phyloP scores from a whole-genome alignment of 768 basidiomycete genomes.

The Hygrophoropsis aurantiaca region DNA sequence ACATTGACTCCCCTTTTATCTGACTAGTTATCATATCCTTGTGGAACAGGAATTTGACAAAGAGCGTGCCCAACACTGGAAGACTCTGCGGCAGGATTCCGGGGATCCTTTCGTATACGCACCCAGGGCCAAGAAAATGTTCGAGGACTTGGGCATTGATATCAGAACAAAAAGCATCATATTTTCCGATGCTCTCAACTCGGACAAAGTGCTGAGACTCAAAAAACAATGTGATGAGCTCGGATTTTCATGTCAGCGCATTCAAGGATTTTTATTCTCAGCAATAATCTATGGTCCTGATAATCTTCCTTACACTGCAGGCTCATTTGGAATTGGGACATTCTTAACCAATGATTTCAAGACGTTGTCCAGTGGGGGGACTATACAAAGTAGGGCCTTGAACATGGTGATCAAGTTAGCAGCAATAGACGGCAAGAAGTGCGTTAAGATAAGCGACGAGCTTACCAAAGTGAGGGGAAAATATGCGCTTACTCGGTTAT shows the following conservation, averaged over 20 bases:
- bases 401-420: constrained; percentile 96
- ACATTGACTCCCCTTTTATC: neutral
- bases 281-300: constrained; percentile 5
- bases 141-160: constrained; percentile 69
- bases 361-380: constrained; percentile 39
- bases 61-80: constrained; percentile 72
- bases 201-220: constrained; percentile 69
- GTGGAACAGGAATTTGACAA: constrained; percentile 52
- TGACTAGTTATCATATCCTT: too few relatives aligned
- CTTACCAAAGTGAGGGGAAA: constrained; percentile 60
- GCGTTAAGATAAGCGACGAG: constrained; percentile 95
- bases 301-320: constrained; percentile 48
- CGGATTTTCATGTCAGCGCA: constrained; percentile 59
- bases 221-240: constrained; percentile 71
- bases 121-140: constrained; percentile 68
- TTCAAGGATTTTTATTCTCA: neutral
- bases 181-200: constrained; percentile 79
- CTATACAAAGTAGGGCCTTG: constrained; percentile 72
- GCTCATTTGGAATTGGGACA: constrained; percentile 92
- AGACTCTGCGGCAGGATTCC: constrained; percentile 87
- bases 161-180: constrained; percentile 66
- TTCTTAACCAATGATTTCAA: constrained; percentile 87
- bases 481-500: neutral
- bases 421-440: constrained; percentile 68
- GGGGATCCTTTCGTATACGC: constrained; percentile 88